Conservation (phyloP, 2,329 filamentous ascomycete species). For the Diaporthe caulivora region DNA sequence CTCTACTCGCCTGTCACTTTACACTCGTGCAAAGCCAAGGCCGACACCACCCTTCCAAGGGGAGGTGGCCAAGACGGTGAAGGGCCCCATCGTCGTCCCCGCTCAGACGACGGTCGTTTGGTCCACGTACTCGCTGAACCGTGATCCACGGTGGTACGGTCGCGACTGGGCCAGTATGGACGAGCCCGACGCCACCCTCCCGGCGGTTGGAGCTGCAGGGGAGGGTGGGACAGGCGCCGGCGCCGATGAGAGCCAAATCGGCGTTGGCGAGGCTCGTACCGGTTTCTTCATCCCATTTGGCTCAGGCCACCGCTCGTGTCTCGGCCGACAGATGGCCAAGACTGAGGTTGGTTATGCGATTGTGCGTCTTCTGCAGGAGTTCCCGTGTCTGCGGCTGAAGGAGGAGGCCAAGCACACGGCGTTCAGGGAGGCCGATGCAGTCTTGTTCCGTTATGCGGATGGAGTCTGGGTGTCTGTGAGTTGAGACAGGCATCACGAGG, state of each 20-base stretch:
- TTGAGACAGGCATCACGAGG: background rate
- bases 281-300: constrained; percentile 39
- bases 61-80: constrained; percentile 33
- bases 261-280: constrained; percentile 18
- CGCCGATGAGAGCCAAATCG: background rate
- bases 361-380: constrained; percentile 37
- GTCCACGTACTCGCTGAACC: constrained; percentile 39
- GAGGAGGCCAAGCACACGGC: background rate
- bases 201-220: background rate
- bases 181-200: background rate
- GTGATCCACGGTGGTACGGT: constrained; percentile 35
- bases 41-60: constrained; percentile 30
- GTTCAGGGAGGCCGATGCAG: constrained; percentile 38
- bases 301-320: constrained; percentile 29
- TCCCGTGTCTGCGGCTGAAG: constrained; percentile 2
- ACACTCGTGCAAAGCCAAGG: constrained; percentile 34
- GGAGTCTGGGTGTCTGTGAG: constrained; percentile 31
- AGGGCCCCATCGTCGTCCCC: constrained; percentile 24
- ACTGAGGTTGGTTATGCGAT: constrained; percentile 34
- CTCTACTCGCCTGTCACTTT: constrained; percentile 37
- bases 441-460: constrained; percentile 37
- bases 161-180: constrained; percentile 31
- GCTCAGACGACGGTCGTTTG: constrained; percentile 37
- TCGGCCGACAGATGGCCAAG: constrained; percentile 37
- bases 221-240: background rate